These are phyloP conservation scores for Fusarium fracticaudum DNA, from an alignment of 2,329 filamentous ascomycete genomes.

Conservation along the genomic window DNA sequence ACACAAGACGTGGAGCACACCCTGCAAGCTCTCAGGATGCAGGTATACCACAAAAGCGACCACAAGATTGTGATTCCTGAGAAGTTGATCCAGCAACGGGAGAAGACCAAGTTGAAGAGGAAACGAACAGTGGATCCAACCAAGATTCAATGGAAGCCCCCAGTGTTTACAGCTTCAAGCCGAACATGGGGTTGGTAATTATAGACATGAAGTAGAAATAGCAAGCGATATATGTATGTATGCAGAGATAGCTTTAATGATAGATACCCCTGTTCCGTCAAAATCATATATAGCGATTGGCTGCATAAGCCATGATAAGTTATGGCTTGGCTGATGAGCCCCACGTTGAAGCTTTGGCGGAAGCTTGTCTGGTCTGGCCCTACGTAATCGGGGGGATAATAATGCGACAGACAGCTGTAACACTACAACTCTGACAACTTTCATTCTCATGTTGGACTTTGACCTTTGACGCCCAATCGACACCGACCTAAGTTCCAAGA, in stretches of 20 bases:
- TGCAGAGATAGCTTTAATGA: conserved; percentile 11
- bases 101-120: conserved; percentile 83
- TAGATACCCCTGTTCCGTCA: conserved; percentile 29
- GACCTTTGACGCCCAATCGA: background rate
- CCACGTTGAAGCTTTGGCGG: conserved; percentile 12
- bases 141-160: conserved; percentile 92
- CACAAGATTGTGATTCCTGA: conserved; percentile 95
- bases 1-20: conserved; percentile 96
- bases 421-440: conserved; percentile 1
- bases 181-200: conserved; percentile 94
- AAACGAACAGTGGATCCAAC: conserved; percentile 80
- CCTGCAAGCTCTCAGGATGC: conserved; percentile 91
- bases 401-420: conserved; percentile 31
- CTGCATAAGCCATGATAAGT: background rate
- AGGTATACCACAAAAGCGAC: conserved; percentile 94
- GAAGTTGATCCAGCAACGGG: conserved; percentile 79
- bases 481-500: background rate
- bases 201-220: background rate
- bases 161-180: conserved; percentile 88
- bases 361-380: conserved; percentile 1
- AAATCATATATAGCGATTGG: background rate
- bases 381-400: conserved; percentile 30
- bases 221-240: conserved; percentile 1
- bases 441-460: background rate
- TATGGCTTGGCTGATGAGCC: background rate